Evolutionary conservation across 495 filamentous ascomycete species (phyloP).

Genomic region (Daldinia vernicosa): DNA sequence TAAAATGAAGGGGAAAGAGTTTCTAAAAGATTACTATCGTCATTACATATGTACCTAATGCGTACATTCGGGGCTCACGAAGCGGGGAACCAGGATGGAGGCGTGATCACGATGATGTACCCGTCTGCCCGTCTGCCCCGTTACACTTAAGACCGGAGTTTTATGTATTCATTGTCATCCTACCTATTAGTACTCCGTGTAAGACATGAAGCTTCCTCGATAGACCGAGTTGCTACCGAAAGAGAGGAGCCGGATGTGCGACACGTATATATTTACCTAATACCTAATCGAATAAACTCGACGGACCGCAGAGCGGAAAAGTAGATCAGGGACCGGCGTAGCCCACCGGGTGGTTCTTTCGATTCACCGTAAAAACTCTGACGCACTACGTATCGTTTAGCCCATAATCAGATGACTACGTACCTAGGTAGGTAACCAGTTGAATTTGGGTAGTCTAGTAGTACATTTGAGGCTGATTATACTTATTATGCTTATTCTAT

Average conservation of each 20-base stretch:
- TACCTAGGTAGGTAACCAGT: too few species aligned
- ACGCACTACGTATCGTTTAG: conserved; percentile 10
- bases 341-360: neutral
- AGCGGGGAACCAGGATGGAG: conserved; percentile 26
- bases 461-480: conserved; percentile 35
- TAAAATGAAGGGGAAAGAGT: too few species aligned
- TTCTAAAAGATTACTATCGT: neutral
- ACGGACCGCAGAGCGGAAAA: conserved; percentile 3
- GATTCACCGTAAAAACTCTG: conserved; percentile 27
- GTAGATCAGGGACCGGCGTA: conserved; percentile 5
- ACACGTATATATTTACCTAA: neutral
- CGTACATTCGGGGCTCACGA: conserved; percentile 20
- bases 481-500: conserved; percentile 1
- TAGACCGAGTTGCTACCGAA: conserved; percentile 16
- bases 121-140: conserved; percentile 23
- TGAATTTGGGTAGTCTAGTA: neutral
- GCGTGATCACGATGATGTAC: conserved; percentile 35
- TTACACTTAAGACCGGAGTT: neutral
- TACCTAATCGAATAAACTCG: conserved; percentile 7
- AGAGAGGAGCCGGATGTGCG: conserved; percentile 6
- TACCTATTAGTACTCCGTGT: conserved; percentile 5
- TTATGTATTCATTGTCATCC: conserved; percentile 5
- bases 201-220: neutral
- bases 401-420: conserved; percentile 27
- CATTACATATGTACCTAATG: conserved; percentile 10